Conservation (phyloP, 2,329 filamentous ascomycete genomes). For the Parafenestella ontariensis region DNA sequence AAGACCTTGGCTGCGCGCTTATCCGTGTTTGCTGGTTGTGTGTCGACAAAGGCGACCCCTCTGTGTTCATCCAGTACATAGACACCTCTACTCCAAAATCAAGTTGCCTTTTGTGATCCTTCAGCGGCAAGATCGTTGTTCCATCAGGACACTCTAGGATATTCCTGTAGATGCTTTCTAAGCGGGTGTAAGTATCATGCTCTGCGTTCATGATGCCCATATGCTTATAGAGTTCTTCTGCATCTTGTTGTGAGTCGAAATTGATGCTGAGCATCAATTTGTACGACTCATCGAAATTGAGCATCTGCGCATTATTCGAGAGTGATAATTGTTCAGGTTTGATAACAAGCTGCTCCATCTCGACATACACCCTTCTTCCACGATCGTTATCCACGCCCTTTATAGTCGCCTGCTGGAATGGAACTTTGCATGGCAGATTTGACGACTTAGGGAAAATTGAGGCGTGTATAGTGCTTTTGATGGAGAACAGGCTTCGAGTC, state of each 20-base stretch:
- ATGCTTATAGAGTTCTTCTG: slow-evolving; percentile 31
- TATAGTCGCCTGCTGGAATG: slow-evolving; percentile 9
- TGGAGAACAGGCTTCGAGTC: slow-evolving; percentile 7
- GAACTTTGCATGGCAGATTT: background rate
- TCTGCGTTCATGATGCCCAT: slow-evolving; percentile 18
- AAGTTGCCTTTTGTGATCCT: slow-evolving; percentile 15
- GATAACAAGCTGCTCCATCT: slow-evolving; percentile 26
- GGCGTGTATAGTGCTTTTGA: slow-evolving; percentile 7
- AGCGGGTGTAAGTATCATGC: slow-evolving; percentile 6
- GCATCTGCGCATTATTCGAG: background rate
- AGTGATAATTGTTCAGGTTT: slow-evolving; percentile 17
- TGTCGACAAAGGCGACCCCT: slow-evolving; percentile 22
- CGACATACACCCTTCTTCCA: slow-evolving; percentile 3
- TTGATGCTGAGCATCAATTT: slow-evolving; percentile 28
- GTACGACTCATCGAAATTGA: slow-evolving; percentile 3
- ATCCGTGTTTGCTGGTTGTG: slow-evolving; percentile 31
- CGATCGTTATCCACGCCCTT: slow-evolving; percentile 2
- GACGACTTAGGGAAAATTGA: slow-evolving; percentile 9
- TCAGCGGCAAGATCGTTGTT: slow-evolving; percentile 15
- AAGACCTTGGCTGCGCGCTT: background rate
- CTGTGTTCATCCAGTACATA: slow-evolving; percentile 27
- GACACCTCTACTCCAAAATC: slow-evolving; percentile 28
- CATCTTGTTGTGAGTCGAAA: slow-evolving; percentile 23
- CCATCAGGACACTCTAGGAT: slow-evolving; percentile 34
- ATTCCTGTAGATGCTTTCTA: slow-evolving; percentile 37